Conservation (phyloP, 768 basidiomycete genomes). For the Hericium erinaceus region DNA sequence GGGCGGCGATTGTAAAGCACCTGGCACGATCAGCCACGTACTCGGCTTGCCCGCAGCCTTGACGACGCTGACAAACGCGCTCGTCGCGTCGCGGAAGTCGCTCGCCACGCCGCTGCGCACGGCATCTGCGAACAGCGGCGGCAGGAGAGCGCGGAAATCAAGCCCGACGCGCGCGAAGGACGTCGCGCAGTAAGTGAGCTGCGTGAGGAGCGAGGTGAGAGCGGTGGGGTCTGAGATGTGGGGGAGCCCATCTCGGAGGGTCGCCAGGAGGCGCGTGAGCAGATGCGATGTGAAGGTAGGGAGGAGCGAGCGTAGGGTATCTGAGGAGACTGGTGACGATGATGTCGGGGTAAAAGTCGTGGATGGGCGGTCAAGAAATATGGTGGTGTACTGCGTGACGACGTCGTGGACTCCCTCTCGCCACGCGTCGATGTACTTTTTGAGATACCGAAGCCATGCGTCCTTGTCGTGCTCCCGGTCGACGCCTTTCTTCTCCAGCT, state of each 20-base stretch:
- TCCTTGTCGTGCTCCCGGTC: constrained; percentile 42
- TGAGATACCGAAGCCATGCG: constrained; percentile 69
- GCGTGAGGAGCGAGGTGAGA: constrained; percentile 79
- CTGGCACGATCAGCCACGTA: neutral
- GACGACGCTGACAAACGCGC: constrained; percentile 12
- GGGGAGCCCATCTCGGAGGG: constrained; percentile 53
- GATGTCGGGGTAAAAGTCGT: constrained; percentile 16
- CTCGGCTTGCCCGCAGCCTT: constrained; percentile 1
- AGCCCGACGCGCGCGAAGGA: constrained; percentile 90
- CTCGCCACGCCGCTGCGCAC: constrained; percentile 47
- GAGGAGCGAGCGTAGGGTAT: constrained; percentile 43
- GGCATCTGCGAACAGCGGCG: constrained; percentile 55
- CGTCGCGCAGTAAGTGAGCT: constrained; percentile 86
- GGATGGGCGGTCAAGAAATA: constrained; percentile 68
- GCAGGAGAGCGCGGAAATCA: constrained; percentile 71
- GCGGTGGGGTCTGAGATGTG: constrained; percentile 49
- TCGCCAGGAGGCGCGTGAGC: constrained; percentile 58
- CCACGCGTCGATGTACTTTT: constrained; percentile 85
- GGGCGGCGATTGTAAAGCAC: neutral
- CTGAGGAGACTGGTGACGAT: constrained; percentile 8
- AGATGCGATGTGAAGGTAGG: constrained; percentile 57
- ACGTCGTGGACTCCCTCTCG: constrained; percentile 90
- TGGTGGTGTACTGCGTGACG: constrained; percentile 80
- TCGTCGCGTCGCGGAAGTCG: constrained; percentile 37
- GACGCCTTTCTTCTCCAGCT: constrained; percentile 26